These are phyloP conservation scores for Phytopythium kandeliae DNA, from an alignment of 352 stramenopile species.

Conservation along the genomic window DNA sequence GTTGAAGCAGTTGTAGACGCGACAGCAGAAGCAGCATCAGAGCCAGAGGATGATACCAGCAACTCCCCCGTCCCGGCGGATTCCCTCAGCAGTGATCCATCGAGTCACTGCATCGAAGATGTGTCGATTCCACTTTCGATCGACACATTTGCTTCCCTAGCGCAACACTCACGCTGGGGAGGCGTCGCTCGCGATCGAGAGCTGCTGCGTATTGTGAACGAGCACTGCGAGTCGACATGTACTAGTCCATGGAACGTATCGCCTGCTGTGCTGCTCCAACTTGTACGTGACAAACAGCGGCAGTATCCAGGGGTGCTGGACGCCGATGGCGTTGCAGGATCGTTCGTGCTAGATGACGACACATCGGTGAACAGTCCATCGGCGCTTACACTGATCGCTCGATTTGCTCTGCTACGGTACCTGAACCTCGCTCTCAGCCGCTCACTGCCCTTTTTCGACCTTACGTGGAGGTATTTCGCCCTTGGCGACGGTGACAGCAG, in stretches of 20 bases:
- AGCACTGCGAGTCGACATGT: conserved; percentile 45
- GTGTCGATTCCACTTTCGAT: conserved; percentile 6
- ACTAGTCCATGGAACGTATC: conserved; percentile 62
- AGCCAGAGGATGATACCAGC: too few relatives aligned
- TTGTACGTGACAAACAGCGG: conserved; percentile 14
- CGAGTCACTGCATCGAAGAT: too few relatives aligned
- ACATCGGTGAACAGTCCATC: neutral
- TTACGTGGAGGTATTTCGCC: conserved; percentile 73
- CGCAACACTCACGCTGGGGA: conserved; percentile 34
- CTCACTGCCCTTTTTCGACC: conserved; percentile 69
- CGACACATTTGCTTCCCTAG: conserved; percentile 20
- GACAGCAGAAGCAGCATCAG: too few relatives aligned
- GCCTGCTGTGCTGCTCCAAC: conserved; percentile 8
- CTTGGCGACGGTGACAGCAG: conserved; percentile 8
- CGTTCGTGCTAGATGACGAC: neutral
- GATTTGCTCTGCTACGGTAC: conserved; percentile 63
- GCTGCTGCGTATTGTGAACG: conserved; percentile 37
- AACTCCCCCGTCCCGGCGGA: too few relatives aligned
- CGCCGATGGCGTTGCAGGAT: neutral
- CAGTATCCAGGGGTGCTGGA: neutral
- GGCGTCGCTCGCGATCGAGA: conserved; percentile 30
- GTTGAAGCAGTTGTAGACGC: too few relatives aligned
- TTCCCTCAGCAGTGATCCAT: too few relatives aligned
- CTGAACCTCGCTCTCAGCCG: conserved; percentile 70
- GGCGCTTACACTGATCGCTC: conserved; percentile 20